Evolutionary conservation across 2,329 filamentous ascomycete species (phyloP), one percentile per base, ranked within the genome.

Genomic region (Ceratocystis ficicola): DNA sequence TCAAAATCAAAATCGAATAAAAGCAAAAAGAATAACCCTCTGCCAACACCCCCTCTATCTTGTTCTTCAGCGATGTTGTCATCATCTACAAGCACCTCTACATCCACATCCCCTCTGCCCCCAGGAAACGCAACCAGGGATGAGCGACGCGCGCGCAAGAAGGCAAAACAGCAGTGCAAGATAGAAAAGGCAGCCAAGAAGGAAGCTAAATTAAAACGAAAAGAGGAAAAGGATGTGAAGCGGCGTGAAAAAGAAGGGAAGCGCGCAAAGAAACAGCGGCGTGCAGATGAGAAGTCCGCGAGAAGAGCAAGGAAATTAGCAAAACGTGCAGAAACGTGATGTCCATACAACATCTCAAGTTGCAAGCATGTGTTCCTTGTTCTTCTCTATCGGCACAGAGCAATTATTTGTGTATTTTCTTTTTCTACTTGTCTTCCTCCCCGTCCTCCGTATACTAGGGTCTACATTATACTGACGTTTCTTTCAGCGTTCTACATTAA

Each of bases 221-320:
- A 69, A 5, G 72, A 70, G 66, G 71, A 74, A 28, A 72, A 75
- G 71, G 70, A 70, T 63, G 44, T 66, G 17, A 72, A 71, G 36
- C 69, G 69, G 70, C 76, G 77, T 71, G 77, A 75, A 2, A 81
- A 77, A 72, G 77, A 77, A 69, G 77, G 78, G 59, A 75, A 75
- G 68, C 73, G 72, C 69, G 73, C 71, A 62, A 74, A 73, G 55
- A 75, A 71, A 64, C 69, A 71, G 69, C 68, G 70, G 6, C 70
- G 71, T 8, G 70, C 69, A 2, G 60, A 64, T 30, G 69, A 68
- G 25, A 72, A 69, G 66, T 71, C n/a, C 68, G 69, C 60, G 68
- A 70, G 67, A 67, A 70, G 67, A 71, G 71, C 69, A 61, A 36
- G 55, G 32, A 66, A 70, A 52, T 36, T 65, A 52, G 41, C 32